phyloP scores from a whole-genome alignment of 2,329 filamentous ascomycete species.

The Lecanoromycetidae sp. region DNA sequence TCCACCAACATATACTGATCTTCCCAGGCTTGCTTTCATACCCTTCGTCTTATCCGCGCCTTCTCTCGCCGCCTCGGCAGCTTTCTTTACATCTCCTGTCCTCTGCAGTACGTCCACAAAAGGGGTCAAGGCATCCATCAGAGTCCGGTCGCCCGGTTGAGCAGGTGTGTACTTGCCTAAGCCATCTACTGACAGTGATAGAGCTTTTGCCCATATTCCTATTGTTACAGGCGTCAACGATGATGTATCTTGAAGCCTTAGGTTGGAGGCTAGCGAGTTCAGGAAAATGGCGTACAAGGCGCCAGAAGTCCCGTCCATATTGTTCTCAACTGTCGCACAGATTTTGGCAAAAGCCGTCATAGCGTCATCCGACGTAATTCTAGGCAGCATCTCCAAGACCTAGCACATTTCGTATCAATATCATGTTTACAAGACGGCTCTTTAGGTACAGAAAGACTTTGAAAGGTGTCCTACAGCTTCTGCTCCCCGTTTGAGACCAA shows the following conservation, averaged over 20 bases:
- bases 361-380: conserved; percentile 35
- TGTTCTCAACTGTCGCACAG: conserved; percentile 44
- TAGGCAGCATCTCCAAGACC: conserved; percentile 19
- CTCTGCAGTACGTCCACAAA: conserved; percentile 63
- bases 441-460: too few relatives aligned
- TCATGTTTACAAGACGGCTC: too few relatives aligned
- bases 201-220: conserved; percentile 52
- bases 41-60: conserved; percentile 77
- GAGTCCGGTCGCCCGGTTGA: conserved; percentile 73
- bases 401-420: too few relatives aligned
- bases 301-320: conserved; percentile 56
- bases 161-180: conserved; percentile 81
- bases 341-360: conserved; percentile 42
- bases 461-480: too few relatives aligned
- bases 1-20: conserved; percentile 71
- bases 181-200: conserved; percentile 57
- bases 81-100: conserved; percentile 55
- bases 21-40: conserved; percentile 80
- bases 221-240: conserved; percentile 35
- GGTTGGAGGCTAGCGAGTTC: conserved; percentile 65
- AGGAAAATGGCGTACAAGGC: conserved; percentile 67
- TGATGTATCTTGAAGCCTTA: conserved; percentile 42
- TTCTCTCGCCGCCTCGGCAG: conserved; percentile 60
- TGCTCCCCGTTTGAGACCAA: conserved; percentile 46
- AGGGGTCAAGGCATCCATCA: conserved; percentile 79